Percentiles rank a stretch among this genome's conserved stretches.
Conservation (phyloP, 75 land plant genomes). For the Selaginella moellendorffii region DNA sequence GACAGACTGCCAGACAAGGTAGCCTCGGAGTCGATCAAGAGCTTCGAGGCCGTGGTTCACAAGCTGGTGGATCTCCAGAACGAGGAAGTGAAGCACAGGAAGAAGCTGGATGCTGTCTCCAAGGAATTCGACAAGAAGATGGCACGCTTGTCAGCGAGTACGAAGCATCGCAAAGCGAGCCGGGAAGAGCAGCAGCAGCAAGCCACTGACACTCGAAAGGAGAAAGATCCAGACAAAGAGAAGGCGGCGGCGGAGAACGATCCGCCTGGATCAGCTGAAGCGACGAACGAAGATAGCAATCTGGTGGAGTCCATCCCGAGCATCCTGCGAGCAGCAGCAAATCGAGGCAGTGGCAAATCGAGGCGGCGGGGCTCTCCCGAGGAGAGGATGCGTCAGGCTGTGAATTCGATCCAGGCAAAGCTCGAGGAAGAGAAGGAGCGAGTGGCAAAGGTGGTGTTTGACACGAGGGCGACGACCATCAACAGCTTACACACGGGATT, state of each 20-base stretch:
- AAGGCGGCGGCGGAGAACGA: too few species aligned
- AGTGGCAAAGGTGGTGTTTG: not conserved
- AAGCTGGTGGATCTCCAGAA: not conserved
- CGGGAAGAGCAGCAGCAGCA: not conserved
- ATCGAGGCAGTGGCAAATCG: not conserved
- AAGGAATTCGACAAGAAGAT: not conserved
- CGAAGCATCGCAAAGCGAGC: not conserved
- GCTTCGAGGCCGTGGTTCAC: constrained; percentile 6
- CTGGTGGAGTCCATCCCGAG: too few species aligned
- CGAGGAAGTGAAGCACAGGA: not conserved
- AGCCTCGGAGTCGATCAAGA: not conserved
- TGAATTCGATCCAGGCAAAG: not conserved
- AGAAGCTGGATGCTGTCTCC: not conserved
- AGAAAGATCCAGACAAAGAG: too few species aligned
- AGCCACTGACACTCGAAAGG: too few species aligned
- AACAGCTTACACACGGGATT: not conserved
- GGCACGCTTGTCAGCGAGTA: not conserved
- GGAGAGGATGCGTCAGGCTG: not conserved
- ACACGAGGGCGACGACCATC: not conserved
- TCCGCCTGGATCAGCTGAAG: too few species aligned
- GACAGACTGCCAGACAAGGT: constrained; percentile 2
- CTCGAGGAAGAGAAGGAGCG: not conserved
- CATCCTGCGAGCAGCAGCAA: not conserved
- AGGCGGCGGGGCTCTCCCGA: not conserved
- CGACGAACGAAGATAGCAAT: too few species aligned